phyloP scores from a whole-genome alignment of 2,329 filamentous ascomycete genomes.

The Anisogramma anomala region DNA sequence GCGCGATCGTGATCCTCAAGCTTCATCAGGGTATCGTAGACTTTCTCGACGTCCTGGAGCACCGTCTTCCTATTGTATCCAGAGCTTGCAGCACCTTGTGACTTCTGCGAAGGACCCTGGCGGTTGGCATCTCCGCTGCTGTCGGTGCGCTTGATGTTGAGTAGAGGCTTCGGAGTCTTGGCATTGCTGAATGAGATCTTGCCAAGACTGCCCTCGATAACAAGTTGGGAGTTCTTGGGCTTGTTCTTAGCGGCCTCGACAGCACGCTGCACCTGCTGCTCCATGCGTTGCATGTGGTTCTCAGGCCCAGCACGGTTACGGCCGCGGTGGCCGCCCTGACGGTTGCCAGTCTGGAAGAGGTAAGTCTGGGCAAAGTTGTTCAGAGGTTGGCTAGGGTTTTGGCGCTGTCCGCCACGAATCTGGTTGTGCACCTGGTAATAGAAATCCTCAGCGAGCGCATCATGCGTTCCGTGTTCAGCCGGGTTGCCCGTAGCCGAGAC shows the following conservation, averaged over 20 bases:
- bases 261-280: conserved; percentile 94
- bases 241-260: conserved; percentile 96
- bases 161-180: conserved; percentile 86
- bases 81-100: conserved; percentile 19
- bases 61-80: conserved; percentile 71
- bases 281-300: conserved; percentile 98
- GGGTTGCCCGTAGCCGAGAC: conserved; percentile 85
- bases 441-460: conserved; percentile 81
- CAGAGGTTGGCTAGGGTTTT: conserved; percentile 83
- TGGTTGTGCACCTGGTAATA: conserved; percentile 98
- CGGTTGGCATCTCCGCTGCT: conserved; percentile 47
- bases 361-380: conserved; percentile 98
- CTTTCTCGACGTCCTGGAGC: conserved; percentile 74
- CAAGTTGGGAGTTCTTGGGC: conserved; percentile 93
- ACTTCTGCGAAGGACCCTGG: conserved; percentile 36
- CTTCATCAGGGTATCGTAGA: conserved; percentile 81
- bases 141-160: conserved; percentile 88
- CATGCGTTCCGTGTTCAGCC: conserved; percentile 67
- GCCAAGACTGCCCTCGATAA: conserved; percentile 89
- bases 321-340: conserved; percentile 56
- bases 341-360: conserved; percentile 83
- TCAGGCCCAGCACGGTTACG: conserved; percentile 75
- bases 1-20: conserved; percentile 86
- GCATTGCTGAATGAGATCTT: conserved; percentile 99
- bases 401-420: conserved; percentile 78